Percentiles rank a stretch among this genome's conserved stretches.
phyloP scores from a whole-genome alignment of 257 asterid species.

The Gentiana macrophylla region DNA sequence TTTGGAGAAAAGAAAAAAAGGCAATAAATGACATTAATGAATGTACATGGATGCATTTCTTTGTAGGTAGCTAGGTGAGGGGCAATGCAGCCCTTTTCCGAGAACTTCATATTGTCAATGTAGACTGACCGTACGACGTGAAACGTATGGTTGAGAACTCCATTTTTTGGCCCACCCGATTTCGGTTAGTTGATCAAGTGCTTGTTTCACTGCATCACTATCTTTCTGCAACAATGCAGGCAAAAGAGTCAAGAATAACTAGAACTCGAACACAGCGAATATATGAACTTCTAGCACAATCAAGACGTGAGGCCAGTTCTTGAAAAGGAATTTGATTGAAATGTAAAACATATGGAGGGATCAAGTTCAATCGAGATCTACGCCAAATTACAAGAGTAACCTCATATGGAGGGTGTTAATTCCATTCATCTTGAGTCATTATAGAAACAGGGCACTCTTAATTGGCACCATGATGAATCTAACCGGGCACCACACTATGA shows the following conservation, averaged over 20 bases:
- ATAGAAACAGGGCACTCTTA: too few relatives aligned
- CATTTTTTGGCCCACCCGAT: conserved; percentile 75
- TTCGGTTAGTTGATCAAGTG: conserved; percentile 76
- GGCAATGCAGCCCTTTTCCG: conserved; percentile 4
- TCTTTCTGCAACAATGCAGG: conserved; percentile 42
- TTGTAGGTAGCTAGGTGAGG: background rate
- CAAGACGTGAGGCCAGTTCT: background rate
- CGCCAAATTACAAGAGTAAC: too few relatives aligned
- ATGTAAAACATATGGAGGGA: too few relatives aligned
- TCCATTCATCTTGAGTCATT: too few relatives aligned
- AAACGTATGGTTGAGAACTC: conserved; percentile 87
- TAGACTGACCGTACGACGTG: conserved; percentile 88
- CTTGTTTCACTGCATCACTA: conserved; percentile 67
- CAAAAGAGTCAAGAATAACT: background rate
- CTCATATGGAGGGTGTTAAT: too few relatives aligned
- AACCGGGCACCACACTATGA: too few relatives aligned
- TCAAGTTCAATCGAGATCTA: too few relatives aligned
- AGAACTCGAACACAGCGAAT: background rate
- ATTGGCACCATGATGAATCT: too few relatives aligned
- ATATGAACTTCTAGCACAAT: background rate
- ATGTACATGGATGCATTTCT: conserved; percentile 1
- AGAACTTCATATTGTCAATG: conserved; percentile 12
- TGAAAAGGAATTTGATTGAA: background rate
- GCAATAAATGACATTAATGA: conserved; percentile 1
- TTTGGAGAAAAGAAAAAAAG: conserved; percentile 1